These are phyloP conservation scores for Solanum corneliomulleri DNA, from an alignment of 257 asterid genomes.

Conservation along the genomic window DNA sequence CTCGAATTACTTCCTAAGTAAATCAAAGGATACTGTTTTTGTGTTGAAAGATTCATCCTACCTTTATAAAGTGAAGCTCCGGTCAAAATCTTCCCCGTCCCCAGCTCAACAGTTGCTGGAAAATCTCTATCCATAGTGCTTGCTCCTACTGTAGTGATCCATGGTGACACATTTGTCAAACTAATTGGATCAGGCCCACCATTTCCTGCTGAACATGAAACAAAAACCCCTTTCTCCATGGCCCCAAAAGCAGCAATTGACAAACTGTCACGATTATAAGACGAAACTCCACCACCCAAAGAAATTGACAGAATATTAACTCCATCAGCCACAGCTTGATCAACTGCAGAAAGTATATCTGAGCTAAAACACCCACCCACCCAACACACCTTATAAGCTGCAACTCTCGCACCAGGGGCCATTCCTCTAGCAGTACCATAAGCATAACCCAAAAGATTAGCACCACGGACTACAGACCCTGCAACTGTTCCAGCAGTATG, in stretches of 20 bases:
- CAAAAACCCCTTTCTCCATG: constrained; percentile 78
- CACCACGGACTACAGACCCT: constrained; percentile 51
- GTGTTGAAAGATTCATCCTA: constrained; percentile 13
- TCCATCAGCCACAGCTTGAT: constrained; percentile 86
- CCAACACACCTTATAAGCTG: constrained; percentile 93
- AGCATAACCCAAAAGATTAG: constrained; percentile 76
- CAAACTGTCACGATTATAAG: constrained; percentile 59
- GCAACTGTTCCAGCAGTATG: constrained; percentile 87
- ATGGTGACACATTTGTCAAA: constrained; percentile 84
- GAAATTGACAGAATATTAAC: constrained; percentile 76
- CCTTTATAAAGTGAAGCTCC: constrained; percentile 83
- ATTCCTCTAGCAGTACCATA: constrained; percentile 78
- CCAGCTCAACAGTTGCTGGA: constrained; percentile 70
- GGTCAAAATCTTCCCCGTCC: constrained; percentile 28
- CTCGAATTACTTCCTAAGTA: constrained; percentile 63
- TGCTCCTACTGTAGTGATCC: constrained; percentile 90
- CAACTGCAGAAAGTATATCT: constrained; percentile 79
- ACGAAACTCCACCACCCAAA: constrained; percentile 79
- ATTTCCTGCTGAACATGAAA: constrained; percentile 88
- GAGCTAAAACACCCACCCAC: constrained; percentile 89
- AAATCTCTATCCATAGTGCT: constrained; percentile 88
- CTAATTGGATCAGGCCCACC: constrained; percentile 93
- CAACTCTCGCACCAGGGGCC: constrained; percentile 84
- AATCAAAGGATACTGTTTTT: constrained; percentile 37
- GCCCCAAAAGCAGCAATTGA: constrained; percentile 86